phyloP scores from a whole-genome alignment of 108 stramenopile genomes.

The Skeletonema tropicum region DNA sequence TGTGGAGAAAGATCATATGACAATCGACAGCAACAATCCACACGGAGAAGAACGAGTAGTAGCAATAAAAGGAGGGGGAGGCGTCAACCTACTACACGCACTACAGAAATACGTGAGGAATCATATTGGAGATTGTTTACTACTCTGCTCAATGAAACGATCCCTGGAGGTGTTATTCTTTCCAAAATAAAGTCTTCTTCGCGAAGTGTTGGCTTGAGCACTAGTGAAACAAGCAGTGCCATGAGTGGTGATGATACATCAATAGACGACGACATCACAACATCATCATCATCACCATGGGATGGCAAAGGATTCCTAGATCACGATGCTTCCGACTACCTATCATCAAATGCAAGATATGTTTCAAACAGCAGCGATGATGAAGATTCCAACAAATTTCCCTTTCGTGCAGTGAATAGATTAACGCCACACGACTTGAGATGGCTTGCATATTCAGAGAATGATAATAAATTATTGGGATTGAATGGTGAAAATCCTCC shows the following conservation, averaged over 20 bases:
- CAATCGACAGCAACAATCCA: neutral
- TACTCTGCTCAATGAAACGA: constrained; percentile 25
- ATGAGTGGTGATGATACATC: neutral
- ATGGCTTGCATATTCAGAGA: constrained; percentile 44
- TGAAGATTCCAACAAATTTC: neutral
- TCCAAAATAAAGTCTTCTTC: constrained; percentile 45
- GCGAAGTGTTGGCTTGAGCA: constrained; percentile 20
- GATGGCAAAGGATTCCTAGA: constrained; percentile 43
- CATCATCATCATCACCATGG: constrained; percentile 9
- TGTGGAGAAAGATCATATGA: constrained; percentile 1
- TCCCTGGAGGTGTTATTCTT: constrained; percentile 21
- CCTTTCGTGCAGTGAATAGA: constrained; percentile 14
- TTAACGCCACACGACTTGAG: constrained; percentile 25
- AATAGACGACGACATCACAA: neutral
- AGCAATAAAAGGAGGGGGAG: constrained; percentile 4
- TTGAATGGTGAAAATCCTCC: neutral
- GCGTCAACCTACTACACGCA: neutral
- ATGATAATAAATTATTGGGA: neutral
- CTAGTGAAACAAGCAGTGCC: neutral
- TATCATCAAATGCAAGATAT: constrained; percentile 38
- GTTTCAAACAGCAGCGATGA: constrained; percentile 11
- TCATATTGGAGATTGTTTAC: constrained; percentile 21
- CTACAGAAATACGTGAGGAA: constrained; percentile 21
- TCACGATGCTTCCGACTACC: constrained; percentile 41
- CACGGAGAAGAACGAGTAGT: neutral